Conservation (phyloP, 192 early-diverging fungal genomes). For the Backusella tuberculispora region DNA sequence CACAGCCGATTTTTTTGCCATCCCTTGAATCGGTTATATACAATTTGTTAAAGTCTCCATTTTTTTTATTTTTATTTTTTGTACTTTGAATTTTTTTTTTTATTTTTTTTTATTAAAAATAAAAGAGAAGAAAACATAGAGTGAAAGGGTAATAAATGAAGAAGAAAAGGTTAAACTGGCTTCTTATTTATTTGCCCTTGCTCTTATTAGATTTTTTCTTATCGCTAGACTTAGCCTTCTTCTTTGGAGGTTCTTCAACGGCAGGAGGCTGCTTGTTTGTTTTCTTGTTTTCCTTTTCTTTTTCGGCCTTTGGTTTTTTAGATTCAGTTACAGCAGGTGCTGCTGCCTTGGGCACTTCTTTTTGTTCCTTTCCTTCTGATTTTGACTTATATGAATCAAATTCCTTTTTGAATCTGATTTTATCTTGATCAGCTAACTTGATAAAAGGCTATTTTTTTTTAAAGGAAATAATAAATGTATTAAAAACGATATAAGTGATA, state of each 20-base stretch:
- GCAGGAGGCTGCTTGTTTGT: neutral
- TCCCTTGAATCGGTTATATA: conserved; percentile 4
- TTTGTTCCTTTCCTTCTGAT: neutral
- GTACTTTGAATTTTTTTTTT: no score
- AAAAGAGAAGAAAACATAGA: conserved; percentile 1
- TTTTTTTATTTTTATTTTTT: neutral
- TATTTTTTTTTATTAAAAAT: conserved; percentile 8
- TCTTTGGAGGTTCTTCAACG: conserved; percentile 2
- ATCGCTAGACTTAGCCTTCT: neutral
- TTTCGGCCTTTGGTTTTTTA: neutral
- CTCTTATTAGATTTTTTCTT: conserved; percentile 9
- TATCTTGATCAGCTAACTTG: conserved; percentile 37
- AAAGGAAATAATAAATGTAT: neutral
- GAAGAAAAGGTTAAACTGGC: no score
- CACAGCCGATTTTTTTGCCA: conserved; percentile 6
- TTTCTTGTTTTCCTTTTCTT: conserved; percentile 8
- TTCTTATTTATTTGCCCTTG: neutral
- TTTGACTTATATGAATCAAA: neutral
- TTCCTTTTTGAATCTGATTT: conserved; percentile 36
- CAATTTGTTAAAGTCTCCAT: conserved; percentile 5
- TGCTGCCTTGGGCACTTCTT: conserved; percentile 2
- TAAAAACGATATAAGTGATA: neutral
- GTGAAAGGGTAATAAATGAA: no score
- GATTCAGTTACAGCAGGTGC: neutral
- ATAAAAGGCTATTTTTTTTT: conserved; percentile 27